Evolutionary conservation across 257 asterid species (phyloP).

Genomic region (Dorcoceras hygrometricum): DNA sequence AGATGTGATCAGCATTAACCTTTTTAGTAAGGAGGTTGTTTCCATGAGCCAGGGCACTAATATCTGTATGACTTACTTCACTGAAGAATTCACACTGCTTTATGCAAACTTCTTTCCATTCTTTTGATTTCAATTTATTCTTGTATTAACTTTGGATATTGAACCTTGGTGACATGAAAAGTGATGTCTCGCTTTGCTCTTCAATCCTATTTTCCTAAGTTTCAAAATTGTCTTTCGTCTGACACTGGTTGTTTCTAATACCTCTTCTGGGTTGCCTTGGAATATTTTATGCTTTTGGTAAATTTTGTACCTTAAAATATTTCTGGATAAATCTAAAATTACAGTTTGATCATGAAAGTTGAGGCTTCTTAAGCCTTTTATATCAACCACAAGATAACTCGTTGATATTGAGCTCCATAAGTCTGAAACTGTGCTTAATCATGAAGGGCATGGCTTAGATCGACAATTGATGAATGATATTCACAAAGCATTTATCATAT

Average conservation of each 20-base stretch:
- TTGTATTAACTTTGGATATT: too few relatives aligned
- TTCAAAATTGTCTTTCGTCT: neutral
- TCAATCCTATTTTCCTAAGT: neutral
- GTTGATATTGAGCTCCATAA: slow-evolving; percentile 2
- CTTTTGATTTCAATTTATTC: neutral
- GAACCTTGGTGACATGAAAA: neutral
- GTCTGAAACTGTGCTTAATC: slow-evolving; percentile 22
- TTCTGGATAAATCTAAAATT: neutral
- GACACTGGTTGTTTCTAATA: neutral
- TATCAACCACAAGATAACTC: slow-evolving; percentile 13
- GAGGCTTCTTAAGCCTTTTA: slow-evolving; percentile 16
- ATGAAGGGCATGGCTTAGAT: slow-evolving; percentile 22
- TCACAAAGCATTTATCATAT: slow-evolving; percentile 14
- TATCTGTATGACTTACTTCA: neutral
- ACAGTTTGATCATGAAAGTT: slow-evolving; percentile 21
- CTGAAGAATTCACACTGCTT: neutral
- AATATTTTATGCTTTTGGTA: neutral
- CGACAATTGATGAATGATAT: slow-evolving; percentile 18
- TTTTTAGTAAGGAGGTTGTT: slow-evolving; percentile 10
- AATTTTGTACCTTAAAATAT: neutral
- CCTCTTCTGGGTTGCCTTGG: neutral
- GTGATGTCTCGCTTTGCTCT: neutral
- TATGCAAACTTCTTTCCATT: neutral
- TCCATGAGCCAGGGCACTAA: slow-evolving; percentile 13
- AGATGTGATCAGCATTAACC: neutral